Evolutionary conservation across 148 eudicot genomes (phyloP).

Genomic region (Limonium bicolor): DNA sequence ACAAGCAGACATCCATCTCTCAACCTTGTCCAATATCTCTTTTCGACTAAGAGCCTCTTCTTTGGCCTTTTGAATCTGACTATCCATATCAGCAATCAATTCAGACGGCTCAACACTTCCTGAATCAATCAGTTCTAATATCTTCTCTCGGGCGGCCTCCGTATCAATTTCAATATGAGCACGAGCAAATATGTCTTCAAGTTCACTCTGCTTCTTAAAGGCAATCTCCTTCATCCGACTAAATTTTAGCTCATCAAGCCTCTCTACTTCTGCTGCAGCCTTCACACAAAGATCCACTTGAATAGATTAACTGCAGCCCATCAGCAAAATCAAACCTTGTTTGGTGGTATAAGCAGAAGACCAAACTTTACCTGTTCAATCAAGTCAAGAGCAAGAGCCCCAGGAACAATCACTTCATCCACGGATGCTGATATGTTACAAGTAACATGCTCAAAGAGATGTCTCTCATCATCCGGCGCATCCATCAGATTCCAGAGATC

Average conservation of each 20-base stretch:
- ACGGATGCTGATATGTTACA: conserved; percentile 49
- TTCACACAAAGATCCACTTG: conserved; percentile 12
- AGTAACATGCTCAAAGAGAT: conserved; percentile 35
- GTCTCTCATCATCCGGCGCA: conserved; percentile 51
- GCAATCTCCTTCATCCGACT: conserved; percentile 95
- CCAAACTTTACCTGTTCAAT: conserved; percentile 25
- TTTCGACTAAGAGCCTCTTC: conserved; percentile 89
- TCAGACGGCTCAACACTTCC: conserved; percentile 20
- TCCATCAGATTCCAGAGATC: conserved; percentile 72
- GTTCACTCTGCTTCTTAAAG: conserved; percentile 67
- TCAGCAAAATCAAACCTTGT: not conserved
- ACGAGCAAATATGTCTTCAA: conserved; percentile 68
- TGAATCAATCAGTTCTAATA: conserved; percentile 55
- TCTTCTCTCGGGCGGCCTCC: conserved; percentile 39
- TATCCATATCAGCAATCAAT: not conserved
- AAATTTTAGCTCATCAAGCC: conserved; percentile 63
- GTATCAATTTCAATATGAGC: conserved; percentile 58
- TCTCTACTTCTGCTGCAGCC: conserved; percentile 66
- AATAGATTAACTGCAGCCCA: conserved; percentile 1
- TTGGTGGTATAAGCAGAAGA: not conserved
- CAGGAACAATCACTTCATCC: conserved; percentile 38
- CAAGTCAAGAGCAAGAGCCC: conserved; percentile 37
- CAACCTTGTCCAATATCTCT: conserved; percentile 86
- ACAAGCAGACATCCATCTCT: conserved; percentile 77
- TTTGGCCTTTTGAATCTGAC: conserved; percentile 50